Percentiles rank a stretch among this genome's conserved stretches.
Conservation (phyloP, 805 yeast species). For the Metschnikowia cubensis region DNA sequence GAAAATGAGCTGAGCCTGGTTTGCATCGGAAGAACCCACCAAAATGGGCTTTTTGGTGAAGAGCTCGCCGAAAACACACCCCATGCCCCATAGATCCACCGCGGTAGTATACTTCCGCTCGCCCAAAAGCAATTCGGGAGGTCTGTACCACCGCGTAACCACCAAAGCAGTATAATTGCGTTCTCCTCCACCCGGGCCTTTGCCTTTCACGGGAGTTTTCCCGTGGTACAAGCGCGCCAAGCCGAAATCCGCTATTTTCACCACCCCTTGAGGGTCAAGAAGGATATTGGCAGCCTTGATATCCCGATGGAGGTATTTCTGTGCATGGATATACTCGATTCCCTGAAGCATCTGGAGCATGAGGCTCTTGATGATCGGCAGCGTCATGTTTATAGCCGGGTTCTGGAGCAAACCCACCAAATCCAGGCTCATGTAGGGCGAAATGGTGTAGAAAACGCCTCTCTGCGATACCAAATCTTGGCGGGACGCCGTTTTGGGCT, state of each 20-base stretch:
- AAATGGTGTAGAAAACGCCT: conserved; percentile 72
- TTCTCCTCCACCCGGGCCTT: conserved; percentile 57
- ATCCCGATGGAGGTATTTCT: conserved; percentile 71
- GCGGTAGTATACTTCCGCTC: conserved; percentile 87
- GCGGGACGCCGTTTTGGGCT: conserved; percentile 29
- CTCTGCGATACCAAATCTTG: conserved; percentile 34
- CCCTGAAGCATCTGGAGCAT: conserved; percentile 78
- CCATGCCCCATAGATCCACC: conserved; percentile 96
- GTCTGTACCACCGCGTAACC: conserved; percentile 96
- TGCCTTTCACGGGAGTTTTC: conserved; percentile 47
- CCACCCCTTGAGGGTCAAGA: conserved; percentile 66
- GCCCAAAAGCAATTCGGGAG: conserved; percentile 89
- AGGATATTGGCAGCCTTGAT: conserved; percentile 95
- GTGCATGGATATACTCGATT: conserved; percentile 70
- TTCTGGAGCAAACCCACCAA: conserved; percentile 85
- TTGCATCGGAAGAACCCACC: conserved; percentile 80
- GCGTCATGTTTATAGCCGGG: conserved; percentile 55
- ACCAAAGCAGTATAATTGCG: conserved; percentile 60
- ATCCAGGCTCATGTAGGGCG: conserved; percentile 91
- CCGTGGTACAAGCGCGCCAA: conserved; percentile 76
- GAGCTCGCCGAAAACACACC: conserved; percentile 92
- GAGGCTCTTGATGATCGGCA: conserved; percentile 77
- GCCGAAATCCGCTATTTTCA: conserved; percentile 95
- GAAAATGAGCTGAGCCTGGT: conserved; percentile 82
- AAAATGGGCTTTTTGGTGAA: conserved; percentile 78